Conservation (phyloP, 768 basidiomycete genomes). For the Lactarius tabidus region DNA sequence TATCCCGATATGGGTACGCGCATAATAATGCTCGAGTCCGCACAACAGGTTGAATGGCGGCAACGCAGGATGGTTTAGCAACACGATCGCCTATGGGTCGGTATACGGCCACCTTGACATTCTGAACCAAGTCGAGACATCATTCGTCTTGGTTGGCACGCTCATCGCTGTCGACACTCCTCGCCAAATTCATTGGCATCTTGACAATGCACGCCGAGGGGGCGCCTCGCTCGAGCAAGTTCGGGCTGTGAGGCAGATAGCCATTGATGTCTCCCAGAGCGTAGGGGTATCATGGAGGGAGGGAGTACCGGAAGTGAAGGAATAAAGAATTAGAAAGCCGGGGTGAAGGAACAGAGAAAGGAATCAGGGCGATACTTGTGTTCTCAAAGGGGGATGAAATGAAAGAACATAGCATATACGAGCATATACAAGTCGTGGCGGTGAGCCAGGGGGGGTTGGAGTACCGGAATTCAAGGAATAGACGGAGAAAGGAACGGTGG, state of each 20-base stretch:
- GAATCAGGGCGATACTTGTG: background rate
- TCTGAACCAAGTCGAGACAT: slow-evolving; percentile 50
- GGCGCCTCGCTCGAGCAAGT: slow-evolving; percentile 54
- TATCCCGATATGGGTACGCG: slow-evolving; percentile 63
- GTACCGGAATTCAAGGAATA: no score
- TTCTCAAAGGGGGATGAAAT: background rate
- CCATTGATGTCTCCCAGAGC: slow-evolving; percentile 46
- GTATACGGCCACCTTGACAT: slow-evolving; percentile 48
- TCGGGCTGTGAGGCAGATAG: slow-evolving; percentile 50
- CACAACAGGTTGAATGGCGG: background rate
- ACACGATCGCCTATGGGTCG: slow-evolving; percentile 52
- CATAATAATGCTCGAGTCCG: background rate
- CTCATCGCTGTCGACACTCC: slow-evolving; percentile 61
- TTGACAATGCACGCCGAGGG: slow-evolving; percentile 49
- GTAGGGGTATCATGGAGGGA: slow-evolving; percentile 52
- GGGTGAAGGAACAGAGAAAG: background rate
- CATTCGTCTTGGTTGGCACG: slow-evolving; percentile 56
- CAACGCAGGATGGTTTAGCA: slow-evolving; percentile 49
- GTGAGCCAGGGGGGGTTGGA: background rate
- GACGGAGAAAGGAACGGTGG: no score
- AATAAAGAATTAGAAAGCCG: background rate
- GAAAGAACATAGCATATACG: background rate
- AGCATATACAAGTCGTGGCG: background rate
- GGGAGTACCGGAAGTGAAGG: slow-evolving; percentile 43
- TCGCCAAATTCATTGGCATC: slow-evolving; percentile 62